Conservation (phyloP, 1,284 basidiomycete genomes). For the Waitea zeae region DNA sequence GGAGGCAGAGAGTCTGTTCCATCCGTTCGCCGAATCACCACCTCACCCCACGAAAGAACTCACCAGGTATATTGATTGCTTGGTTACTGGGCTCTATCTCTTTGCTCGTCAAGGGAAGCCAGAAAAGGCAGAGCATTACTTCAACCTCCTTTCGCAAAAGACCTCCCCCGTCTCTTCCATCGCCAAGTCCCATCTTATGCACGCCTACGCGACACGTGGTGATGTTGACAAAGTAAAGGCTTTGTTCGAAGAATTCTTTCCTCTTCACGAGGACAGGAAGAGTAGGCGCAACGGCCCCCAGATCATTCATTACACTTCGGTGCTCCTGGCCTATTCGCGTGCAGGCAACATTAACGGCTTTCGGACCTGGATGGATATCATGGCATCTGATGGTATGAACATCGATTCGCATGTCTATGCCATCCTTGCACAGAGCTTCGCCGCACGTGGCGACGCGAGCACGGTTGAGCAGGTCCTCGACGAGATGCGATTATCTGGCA, state of each 20-base stretch:
- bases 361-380: conserved; percentile 35
- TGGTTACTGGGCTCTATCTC: conserved; percentile 34
- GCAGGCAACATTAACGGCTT: conserved; percentile 32
- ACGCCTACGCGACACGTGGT: conserved; percentile 31
- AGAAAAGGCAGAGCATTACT: conserved; percentile 24
- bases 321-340: conserved; percentile 39
- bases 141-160: conserved; percentile 16
- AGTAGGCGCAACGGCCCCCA: conserved; percentile 19
- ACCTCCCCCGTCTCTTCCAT: conserved; percentile 11
- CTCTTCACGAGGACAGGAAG: conserved; percentile 11
- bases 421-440: conserved; percentile 43
- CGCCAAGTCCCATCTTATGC: conserved; percentile 29
- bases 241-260: conserved; percentile 39
- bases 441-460: conserved; percentile 35
- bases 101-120: conserved; percentile 32
- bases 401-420: conserved; percentile 44
- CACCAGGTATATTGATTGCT: too few species aligned
- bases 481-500: conserved; percentile 36
- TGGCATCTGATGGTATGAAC: conserved; percentile 27
- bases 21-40: too few species aligned
- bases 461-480: conserved; percentile 40
- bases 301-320: conserved; percentile 32
- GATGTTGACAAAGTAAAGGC: conserved; percentile 22
- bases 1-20: too few species aligned
- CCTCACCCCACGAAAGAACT: too few species aligned